Evolutionary conservation across 208 protist species (phyloP), one percentile per base, ranked within the genome.

Genomic region (Trypanosomatidae sp.): DNA sequence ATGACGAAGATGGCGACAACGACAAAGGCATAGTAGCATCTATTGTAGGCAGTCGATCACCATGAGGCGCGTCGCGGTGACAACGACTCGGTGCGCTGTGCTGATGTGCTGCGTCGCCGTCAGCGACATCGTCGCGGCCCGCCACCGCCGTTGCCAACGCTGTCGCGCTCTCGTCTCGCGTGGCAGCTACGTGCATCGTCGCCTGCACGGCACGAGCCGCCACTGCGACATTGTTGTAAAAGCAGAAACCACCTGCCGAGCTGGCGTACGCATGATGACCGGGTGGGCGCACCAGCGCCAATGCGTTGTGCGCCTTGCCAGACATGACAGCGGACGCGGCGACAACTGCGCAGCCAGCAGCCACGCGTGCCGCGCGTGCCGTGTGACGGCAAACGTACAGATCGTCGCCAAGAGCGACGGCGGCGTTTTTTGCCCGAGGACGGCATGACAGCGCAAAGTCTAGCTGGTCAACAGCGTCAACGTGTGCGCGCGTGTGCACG

Each of bases 141-240:
- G 3, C 3, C 0, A 2, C 20, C 37, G 16, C n/a, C 11, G 43
- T 33, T 8, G n/a, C 8, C 27, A 39, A 24, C 16, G 25, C 23
- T 6, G 10, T 16, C 26, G 26, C 26, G 8, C 6, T 5, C 20
- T 10, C 37, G 37, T 42, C 19, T 10, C 20, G 6, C 20, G 37
- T 13, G 10, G 6, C 10, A 10, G 6, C 27, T 2, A 4, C 6
- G 15, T 13, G 22, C 27, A 82, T 26, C 24, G 67, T 54, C 37
- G 62, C 47, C 61, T 95, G 90, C 6, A 78, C 81, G 10, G 57
- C 73, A 18, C 85, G 67, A 0, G 80, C 90, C 1, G 85, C 90
- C 0, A 95, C 83, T 0, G 87, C 90, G 18, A 92, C 85, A 47
- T 95, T 95, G 61, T 94, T 94, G 51, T 86, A 93, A 21, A 95